Base-by-base conservation (phyloP, 208 protist species). In the Plasmodiophora brassicae region DNA sequence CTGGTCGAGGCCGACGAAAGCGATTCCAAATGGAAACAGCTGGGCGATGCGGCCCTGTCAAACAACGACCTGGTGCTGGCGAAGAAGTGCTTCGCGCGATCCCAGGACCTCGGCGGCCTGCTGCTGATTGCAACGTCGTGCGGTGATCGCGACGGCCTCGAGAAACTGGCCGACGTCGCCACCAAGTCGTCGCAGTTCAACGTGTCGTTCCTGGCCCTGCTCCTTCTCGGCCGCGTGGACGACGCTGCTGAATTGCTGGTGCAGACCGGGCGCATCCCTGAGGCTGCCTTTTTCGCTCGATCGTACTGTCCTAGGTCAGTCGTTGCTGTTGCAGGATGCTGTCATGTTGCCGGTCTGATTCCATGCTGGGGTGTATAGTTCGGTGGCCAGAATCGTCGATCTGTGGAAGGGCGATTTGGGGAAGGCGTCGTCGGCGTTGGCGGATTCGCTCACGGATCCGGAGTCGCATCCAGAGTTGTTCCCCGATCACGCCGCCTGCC, bases 281-380 rank as follows among this genome's bases (percentile, higher is more conserved):
- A 99, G 87, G 97, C 97, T 5, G 95, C 96, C 20, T 97, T 99
- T 87, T 96, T 98, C 89, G 96, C 97, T 0, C 94, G 97, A 54
- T 98, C 96, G 0, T 98, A 98, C 92, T 89, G 87, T 38, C 97
- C 96, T 22, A 92, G 86, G 25, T 88, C 92, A 38, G 72, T 92
- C 8, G 22, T 60, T 1, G 0, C 14, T 1, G 5, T 1, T 41
- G 32, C 54, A 20, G 1, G 43, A 1, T 35, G 25, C 0, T 0
- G 1, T 0, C n/a, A 45, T 25, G 1, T 46, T 1, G 25, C 28
- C 38, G 20, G 71, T 85, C 46, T 45, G 5, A n/a, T 84, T 41
- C 5, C 14, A n/a, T n/a, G n/a, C n/a, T n/a, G n/a, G n/a, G n/a
- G n/a, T n/a, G n/a, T n/a, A n/a, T n/a, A 88, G 10, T 89, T 5